A percentile compares a stretch with the other conserved stretches of the same genome.
Evolutionary conservation across 805 yeast genomes (phyloP).

Genomic region (Ogataea kodamae): DNA sequence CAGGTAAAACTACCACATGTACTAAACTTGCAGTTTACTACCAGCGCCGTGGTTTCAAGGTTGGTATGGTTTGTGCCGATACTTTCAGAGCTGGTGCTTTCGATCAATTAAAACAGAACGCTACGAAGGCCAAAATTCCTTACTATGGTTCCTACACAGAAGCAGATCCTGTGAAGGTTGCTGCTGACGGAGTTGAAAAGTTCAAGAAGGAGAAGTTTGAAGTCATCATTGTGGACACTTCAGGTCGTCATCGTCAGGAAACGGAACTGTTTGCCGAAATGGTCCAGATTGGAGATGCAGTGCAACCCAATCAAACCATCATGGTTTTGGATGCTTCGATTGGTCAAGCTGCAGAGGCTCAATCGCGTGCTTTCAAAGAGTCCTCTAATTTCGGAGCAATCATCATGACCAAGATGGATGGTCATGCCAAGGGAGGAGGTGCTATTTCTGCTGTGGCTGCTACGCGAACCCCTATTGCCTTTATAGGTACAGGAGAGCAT

Average conservation of each 20-base stretch:
- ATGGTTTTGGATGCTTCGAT: constrained; percentile 97
- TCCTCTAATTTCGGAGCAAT: constrained; percentile 92
- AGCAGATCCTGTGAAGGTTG: constrained; percentile 91
- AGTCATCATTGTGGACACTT: constrained; percentile 92
- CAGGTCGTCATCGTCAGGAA: constrained; percentile 97
- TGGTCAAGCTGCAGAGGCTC: constrained; percentile 97
- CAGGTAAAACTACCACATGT: constrained; percentile 98
- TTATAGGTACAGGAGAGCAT: constrained; percentile 98
- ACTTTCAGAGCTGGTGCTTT: constrained; percentile 99
- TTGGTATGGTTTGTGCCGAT: constrained; percentile 97
- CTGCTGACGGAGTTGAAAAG: constrained; percentile 85
- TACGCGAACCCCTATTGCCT: constrained; percentile 89
- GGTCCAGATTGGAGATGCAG: constrained; percentile 87
- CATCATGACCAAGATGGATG: constrained; percentile 93
- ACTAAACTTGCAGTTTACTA: constrained; percentile 94
- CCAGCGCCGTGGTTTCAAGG: constrained; percentile 88
- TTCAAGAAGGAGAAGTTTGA: constrained; percentile 91
- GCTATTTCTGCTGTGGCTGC: constrained; percentile 98
- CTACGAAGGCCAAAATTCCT: constrained; percentile 91
- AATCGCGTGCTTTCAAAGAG: constrained; percentile 91
- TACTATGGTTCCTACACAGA: constrained; percentile 93
- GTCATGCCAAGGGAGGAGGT: constrained; percentile 99
- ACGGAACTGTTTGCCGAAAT: constrained; percentile 86
- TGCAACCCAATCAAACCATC: constrained; percentile 91
- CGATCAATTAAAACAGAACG: constrained; percentile 96